These are phyloP conservation scores for Curvularia lunata DNA, from an alignment of 2,329 filamentous ascomycete genomes.

Conservation along the genomic window DNA sequence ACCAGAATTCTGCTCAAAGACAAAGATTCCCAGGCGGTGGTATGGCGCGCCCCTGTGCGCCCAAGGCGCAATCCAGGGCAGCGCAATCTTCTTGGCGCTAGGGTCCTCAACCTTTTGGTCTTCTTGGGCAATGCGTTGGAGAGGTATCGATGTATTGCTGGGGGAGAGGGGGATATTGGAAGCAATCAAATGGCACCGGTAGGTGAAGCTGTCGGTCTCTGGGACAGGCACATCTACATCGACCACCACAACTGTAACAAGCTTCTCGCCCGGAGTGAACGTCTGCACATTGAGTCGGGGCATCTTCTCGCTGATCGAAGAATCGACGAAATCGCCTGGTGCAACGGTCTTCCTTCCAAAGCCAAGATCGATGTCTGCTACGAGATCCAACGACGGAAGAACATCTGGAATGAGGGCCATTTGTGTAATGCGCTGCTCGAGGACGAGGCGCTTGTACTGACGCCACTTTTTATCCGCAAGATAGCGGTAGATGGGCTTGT, in stretches of 20 bases:
- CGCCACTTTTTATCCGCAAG: slow-evolving; percentile 90
- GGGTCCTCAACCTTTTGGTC: slow-evolving; percentile 56
- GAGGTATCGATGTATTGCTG: slow-evolving; percentile 48
- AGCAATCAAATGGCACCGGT: slow-evolving; percentile 87
- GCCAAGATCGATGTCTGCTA: slow-evolving; percentile 78
- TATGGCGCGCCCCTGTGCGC: slow-evolving; percentile 90
- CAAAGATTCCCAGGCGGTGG: slow-evolving; percentile 82
- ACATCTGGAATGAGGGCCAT: slow-evolving; percentile 89
- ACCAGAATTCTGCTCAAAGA: slow-evolving; percentile 78
- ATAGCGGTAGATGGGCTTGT: slow-evolving; percentile 92
- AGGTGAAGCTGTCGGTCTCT: slow-evolving; percentile 75
- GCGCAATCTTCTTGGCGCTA: slow-evolving; percentile 64
- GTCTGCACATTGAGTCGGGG: slow-evolving; percentile 82
- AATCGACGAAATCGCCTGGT: slow-evolving; percentile 80
- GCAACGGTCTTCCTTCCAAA: slow-evolving; percentile 74
- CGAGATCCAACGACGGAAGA: slow-evolving; percentile 77
- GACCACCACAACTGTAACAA: slow-evolving; percentile 83
- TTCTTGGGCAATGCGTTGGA: slow-evolving; percentile 42
- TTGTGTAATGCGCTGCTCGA: slow-evolving; percentile 84
- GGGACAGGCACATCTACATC: slow-evolving; percentile 89
- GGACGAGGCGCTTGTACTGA: slow-evolving; percentile 76
- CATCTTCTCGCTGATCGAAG: slow-evolving; percentile 72
- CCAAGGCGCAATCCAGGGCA: slow-evolving; percentile 84
- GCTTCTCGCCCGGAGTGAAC: slow-evolving; percentile 80
- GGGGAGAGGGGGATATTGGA: slow-evolving; percentile 72